phyloP scores from a whole-genome alignment of 306 rosid species.

The Purshia tridentata region DNA sequence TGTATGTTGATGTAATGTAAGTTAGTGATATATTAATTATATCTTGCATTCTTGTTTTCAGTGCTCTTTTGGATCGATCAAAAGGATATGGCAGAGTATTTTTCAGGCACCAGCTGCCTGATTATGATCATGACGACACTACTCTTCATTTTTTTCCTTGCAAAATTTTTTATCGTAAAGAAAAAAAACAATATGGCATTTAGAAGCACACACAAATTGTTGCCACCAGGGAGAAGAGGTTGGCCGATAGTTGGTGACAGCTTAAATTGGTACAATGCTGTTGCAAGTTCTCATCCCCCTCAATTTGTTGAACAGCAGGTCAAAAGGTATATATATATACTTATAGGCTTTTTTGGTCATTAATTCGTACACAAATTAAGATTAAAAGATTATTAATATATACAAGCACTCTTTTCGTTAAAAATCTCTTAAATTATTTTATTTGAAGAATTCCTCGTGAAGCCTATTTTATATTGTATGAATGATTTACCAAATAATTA shows the following conservation, averaged over 20 bases:
- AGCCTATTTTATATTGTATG: too few species aligned
- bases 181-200: slow-evolving; percentile 26
- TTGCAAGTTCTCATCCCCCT: slow-evolving; percentile 87
- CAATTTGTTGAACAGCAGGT: slow-evolving; percentile 77
- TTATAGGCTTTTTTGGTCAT: neutral
- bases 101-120: slow-evolving; percentile 40
- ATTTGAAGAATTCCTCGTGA: too few species aligned
- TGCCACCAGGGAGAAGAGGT: slow-evolving; percentile 88
- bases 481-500: too few species aligned
- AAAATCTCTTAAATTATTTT: too few species aligned
- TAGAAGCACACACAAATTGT: slow-evolving; percentile 31
- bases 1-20: neutral
- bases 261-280: slow-evolving; percentile 84
- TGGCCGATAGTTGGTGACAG: slow-evolving; percentile 95
- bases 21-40: neutral
- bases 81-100: slow-evolving; percentile 34
- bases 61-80: slow-evolving; percentile 28
- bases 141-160: slow-evolving; percentile 32
- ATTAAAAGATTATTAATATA: too few species aligned
- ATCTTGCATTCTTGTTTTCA: too few species aligned
- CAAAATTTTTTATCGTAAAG: slow-evolving; percentile 17
- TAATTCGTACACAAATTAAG: too few species aligned
- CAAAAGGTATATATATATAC: slow-evolving; percentile 48
- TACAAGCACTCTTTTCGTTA: too few species aligned
- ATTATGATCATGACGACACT: slow-evolving; percentile 28